Percentiles rank a stretch among this genome's conserved stretches.
phyloP scores from a whole-genome alignment of 2,329 filamentous ascomycete species.

The Claviceps purpurea region DNA sequence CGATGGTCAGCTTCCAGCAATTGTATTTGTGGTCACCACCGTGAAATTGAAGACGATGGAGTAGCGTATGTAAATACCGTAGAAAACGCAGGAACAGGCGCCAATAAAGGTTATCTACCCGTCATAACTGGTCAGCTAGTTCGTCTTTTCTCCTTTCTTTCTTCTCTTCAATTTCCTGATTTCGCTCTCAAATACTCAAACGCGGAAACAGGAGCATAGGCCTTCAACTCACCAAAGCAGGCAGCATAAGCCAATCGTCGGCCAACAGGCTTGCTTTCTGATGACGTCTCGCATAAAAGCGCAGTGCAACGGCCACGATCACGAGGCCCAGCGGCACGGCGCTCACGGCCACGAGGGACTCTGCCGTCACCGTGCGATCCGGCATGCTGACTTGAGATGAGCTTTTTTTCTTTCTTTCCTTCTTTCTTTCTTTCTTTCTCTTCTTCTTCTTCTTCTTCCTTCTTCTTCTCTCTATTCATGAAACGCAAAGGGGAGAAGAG shows the following conservation, averaged over 20 bases:
- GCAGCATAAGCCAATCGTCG: slow-evolving; percentile 8
- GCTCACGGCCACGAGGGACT: neutral
- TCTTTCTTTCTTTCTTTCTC: neutral
- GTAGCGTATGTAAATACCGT: neutral
- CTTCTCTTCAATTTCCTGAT: too few relatives aligned
- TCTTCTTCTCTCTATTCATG: too few relatives aligned
- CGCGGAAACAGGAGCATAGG: neutral
- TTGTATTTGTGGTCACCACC: too few relatives aligned
- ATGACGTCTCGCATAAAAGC: slow-evolving; percentile 7
- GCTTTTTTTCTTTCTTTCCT: neutral
- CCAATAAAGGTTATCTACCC: neutral
- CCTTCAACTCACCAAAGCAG: slow-evolving; percentile 6
- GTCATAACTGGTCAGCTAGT: neutral
- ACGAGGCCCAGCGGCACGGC: neutral
- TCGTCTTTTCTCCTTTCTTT: neutral
- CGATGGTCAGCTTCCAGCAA: too few relatives aligned
- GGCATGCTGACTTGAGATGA: neutral
- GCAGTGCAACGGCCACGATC: slow-evolving; percentile 7
- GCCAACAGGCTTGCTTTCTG: slow-evolving; percentile 6
- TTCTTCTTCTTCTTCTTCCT: neutral
- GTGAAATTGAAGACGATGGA: neutral
- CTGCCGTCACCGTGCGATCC: neutral
- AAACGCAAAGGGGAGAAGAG: too few relatives aligned
- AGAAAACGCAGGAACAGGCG: neutral
- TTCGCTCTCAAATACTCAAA: too few relatives aligned